Evolutionary conservation across 148 eudicot genomes (phyloP).

Genomic region (Rhododendron williamsianum): DNA sequence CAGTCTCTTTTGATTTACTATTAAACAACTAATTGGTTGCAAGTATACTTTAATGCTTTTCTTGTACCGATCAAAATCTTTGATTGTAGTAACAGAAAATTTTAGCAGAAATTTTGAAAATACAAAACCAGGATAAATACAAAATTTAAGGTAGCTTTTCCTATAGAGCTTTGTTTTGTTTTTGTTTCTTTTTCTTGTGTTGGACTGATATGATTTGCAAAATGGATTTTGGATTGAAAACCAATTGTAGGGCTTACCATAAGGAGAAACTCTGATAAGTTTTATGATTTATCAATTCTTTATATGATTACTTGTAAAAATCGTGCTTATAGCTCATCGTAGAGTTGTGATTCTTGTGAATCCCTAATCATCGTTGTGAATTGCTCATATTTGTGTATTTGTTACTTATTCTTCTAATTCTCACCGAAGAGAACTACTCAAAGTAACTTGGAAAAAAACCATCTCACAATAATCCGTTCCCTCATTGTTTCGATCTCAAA

Average conservation of each 20-base stretch:
- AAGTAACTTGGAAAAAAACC: not conserved
- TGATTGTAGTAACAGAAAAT: not conserved
- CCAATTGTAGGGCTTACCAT: conserved; percentile 1
- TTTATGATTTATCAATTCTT: no score
- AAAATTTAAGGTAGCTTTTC: not conserved
- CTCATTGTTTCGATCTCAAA: not conserved
- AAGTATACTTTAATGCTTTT: not conserved
- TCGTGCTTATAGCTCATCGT: not conserved
- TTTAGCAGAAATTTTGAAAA: not conserved
- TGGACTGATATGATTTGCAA: not conserved
- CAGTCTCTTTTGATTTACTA: not conserved
- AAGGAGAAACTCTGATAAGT: not conserved
- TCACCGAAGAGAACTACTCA: not conserved
- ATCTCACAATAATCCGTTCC: not conserved
- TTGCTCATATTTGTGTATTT: not conserved
- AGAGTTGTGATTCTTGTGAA: not conserved
- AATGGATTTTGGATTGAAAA: not conserved
- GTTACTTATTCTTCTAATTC: not conserved
- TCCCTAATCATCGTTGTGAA: not conserved
- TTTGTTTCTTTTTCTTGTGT: not conserved
- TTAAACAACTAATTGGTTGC: not conserved
- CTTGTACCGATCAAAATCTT: not conserved
- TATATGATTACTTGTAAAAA: not conserved
- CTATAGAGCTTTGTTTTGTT: not conserved
- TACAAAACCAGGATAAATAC: not conserved